Evolutionary conservation across 1,284 basidiomycete genomes (phyloP).

Genomic region (Ustilago xerochloae): DNA sequence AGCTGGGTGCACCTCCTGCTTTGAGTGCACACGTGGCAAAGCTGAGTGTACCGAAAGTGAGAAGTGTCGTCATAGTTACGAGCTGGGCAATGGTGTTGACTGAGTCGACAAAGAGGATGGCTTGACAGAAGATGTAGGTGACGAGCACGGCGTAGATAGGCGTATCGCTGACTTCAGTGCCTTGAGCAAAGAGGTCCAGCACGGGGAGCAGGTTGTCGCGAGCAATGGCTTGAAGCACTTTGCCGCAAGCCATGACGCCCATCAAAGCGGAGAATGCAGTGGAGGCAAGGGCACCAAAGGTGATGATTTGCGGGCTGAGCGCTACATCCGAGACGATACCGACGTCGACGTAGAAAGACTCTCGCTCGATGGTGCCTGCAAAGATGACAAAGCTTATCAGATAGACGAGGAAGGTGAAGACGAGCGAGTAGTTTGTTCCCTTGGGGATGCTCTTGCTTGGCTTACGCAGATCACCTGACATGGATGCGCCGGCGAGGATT

Average conservation of each 20-base stretch:
- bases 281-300: conserved; percentile 64
- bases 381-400: conserved; percentile 61
- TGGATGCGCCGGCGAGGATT: conserved; percentile 65
- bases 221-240: conserved; percentile 66
- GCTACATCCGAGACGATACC: conserved; percentile 65
- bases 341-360: conserved; percentile 64
- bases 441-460: conserved; percentile 68
- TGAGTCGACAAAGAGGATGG: conserved; percentile 63
- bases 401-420: conserved; percentile 65
- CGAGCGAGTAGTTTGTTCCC: conserved; percentile 65
- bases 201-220: conserved; percentile 64
- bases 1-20: conserved; percentile 67
- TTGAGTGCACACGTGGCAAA: conserved; percentile 67
- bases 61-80: conserved; percentile 67
- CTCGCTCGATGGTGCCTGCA: conserved; percentile 63
- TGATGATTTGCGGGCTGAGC: conserved; percentile 62
- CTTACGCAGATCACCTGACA: conserved; percentile 67
- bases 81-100: conserved; percentile 67
- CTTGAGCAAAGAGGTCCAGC: conserved; percentile 63
- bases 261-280: conserved; percentile 66
- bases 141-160: conserved; percentile 64
- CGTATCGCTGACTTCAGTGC: conserved; percentile 63
- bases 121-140: conserved; percentile 63
- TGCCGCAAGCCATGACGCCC: conserved; percentile 67
- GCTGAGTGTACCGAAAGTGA: conserved; percentile 65